phyloP scores from a whole-genome alignment of 805 yeast genomes.

The Kazachstania martiniae region DNA sequence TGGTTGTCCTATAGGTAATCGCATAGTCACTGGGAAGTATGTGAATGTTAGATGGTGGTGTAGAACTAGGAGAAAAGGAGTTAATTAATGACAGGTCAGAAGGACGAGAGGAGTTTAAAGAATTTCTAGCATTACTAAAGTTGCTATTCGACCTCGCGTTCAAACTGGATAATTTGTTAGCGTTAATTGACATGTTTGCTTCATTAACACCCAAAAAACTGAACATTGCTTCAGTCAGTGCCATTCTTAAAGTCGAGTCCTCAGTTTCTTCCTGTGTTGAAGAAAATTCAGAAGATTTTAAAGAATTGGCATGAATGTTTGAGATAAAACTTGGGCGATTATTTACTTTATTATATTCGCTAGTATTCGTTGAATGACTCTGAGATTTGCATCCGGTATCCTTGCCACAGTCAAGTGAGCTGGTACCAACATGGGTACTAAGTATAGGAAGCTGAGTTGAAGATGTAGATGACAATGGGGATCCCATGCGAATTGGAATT shows the following conservation, averaged over 20 bases:
- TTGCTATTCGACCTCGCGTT: background rate
- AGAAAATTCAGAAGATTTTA: slow-evolving; percentile 31
- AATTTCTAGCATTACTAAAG: background rate
- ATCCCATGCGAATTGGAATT: slow-evolving; percentile 1
- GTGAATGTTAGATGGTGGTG: slow-evolving; percentile 13
- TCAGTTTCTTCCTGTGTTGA: slow-evolving; percentile 63
- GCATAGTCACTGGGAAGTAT: slow-evolving; percentile 19
- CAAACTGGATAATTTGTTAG: background rate
- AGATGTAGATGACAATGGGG: background rate
- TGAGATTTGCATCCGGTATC: no score
- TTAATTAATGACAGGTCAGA: slow-evolving; percentile 12
- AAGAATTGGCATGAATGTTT: slow-evolving; percentile 4
- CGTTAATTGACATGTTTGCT: slow-evolving; percentile 21
- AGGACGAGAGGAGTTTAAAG: slow-evolving; percentile 1
- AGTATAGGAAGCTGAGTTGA: background rate
- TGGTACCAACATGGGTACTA: background rate
- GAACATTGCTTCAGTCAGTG: slow-evolving; percentile 63
- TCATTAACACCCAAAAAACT: slow-evolving; percentile 52
- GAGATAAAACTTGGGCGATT: background rate
- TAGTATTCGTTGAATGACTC: background rate
- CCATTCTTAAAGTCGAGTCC: slow-evolving; percentile 50
- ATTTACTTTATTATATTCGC: no score
- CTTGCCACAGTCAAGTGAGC: no score
- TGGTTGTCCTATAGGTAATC: slow-evolving; percentile 6
- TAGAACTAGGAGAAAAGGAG: slow-evolving; percentile 8